Evolutionary conservation across 352 stramenopile species (phyloP), one percentile per base, ranked within the genome.

Genomic region (Poterioochromonas sp.): DNA sequence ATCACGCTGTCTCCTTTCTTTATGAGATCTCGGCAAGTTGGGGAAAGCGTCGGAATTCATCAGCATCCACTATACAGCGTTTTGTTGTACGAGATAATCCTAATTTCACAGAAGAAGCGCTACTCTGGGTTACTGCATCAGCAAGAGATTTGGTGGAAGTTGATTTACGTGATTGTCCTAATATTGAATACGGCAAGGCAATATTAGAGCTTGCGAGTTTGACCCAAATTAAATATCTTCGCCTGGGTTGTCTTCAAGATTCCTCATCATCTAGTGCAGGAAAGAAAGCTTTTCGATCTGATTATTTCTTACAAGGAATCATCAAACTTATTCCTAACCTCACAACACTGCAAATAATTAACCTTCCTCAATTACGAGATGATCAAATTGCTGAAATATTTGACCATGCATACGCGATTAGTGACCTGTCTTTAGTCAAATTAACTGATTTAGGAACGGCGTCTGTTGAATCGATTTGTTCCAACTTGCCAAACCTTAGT

Each of bases 401-500:
- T 22, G 47, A 65, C 11, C 18, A 20, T 47, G 29, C 1, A 5
- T 35, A 39, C 8, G 47, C 1, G 20, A 44, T 68, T 64, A 41
- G 15, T 15, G 51, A 78, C 1, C 41, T 69, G 34, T 35, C 70
- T 15, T 8, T 64, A 35, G 1, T 78, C 3, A 18, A 47, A 35
- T 22, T 22, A 22, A 29, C 70, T 12, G 8, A 37, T 2, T 78
- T 63, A 22, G 71, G 71, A 29, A 69, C 43, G 1, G 1, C 22
- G 11, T 29, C 51, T 18, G 34, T 78, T 11, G 71, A 78, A 29
- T 44, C 71, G 32, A 44, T 78, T 41, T 64, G 49, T 29, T 49
- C 12, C n/a, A 78, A 47, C 29, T 20, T 68, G 1, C 71, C 71
- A 12, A 78, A 78, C 35, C 49, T 78, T 22, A 12, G 1, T n/a